Evolutionary conservation across 2,329 filamentous ascomycete genomes (phyloP).

Genomic region (Hymenoscyphus occultus): DNA sequence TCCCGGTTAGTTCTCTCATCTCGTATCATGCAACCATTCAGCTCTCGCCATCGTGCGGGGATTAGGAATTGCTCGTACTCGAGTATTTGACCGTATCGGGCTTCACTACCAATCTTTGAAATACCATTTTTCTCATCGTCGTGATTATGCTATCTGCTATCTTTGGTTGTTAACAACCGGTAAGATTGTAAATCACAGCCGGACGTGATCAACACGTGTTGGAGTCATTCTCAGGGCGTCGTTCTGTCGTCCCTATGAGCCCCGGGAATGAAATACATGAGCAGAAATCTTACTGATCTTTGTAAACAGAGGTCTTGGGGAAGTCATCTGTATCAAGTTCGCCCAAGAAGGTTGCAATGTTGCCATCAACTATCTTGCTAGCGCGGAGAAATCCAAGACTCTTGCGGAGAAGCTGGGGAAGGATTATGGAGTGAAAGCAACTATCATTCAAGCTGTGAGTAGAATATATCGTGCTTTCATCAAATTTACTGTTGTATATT

Average conservation of each 20-base stretch:
- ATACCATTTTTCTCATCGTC: too few relatives aligned
- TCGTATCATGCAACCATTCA: neutral
- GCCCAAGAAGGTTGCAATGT: constrained; percentile 61
- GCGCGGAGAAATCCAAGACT: constrained; percentile 51
- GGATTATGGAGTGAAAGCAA: constrained; percentile 50
- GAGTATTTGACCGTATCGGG: too few relatives aligned
- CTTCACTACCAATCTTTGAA: too few relatives aligned
- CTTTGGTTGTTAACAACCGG: too few relatives aligned
- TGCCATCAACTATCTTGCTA: constrained; percentile 63
- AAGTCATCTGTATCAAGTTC: constrained; percentile 57
- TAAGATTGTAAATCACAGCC: too few relatives aligned
- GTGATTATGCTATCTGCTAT: too few relatives aligned
- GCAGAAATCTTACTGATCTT: neutral
- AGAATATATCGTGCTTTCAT: neutral
- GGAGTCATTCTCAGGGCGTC: too few relatives aligned
- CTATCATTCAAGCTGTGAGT: constrained; percentile 48
- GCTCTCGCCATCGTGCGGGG: neutral
- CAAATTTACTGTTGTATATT: too few relatives aligned
- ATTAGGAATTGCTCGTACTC: neutral
- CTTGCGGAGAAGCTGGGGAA: constrained; percentile 48
- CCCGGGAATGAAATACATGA: neutral
- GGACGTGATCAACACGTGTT: too few relatives aligned
- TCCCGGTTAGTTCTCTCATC: constrained; percentile 48
- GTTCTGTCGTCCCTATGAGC: neutral
- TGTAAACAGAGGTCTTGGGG: constrained; percentile 56